Evolutionary conservation across 2,329 filamentous ascomycete genomes (phyloP).

Genomic region (Trichothecium roseum): DNA sequence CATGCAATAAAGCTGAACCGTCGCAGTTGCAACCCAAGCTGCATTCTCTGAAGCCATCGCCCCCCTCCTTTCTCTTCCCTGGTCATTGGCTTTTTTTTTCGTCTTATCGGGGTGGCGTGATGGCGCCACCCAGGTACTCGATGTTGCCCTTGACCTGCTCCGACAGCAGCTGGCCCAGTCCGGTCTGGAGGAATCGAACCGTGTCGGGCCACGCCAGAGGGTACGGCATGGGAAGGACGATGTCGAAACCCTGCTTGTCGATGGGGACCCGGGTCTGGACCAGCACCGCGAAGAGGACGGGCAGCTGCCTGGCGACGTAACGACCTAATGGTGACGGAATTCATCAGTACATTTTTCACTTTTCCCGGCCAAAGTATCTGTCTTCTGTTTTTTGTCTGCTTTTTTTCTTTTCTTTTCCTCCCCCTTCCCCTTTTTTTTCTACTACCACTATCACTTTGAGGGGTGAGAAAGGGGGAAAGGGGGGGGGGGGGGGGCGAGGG

Average conservation of each 20-base stretch:
- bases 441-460: too few species aligned
- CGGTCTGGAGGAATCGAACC: slow-evolving; percentile 44
- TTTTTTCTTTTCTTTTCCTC: too few species aligned
- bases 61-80: too few species aligned
- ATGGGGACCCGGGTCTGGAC: slow-evolving; percentile 12
- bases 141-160: slow-evolving; percentile 41
- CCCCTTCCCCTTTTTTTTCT: too few species aligned
- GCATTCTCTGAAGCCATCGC: too few species aligned
- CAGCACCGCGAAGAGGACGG: slow-evolving; percentile 44
- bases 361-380: too few species aligned
- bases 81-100: too few species aligned
- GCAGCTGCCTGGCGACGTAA: slow-evolving; percentile 20
- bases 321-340: background rate
- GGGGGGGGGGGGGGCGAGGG: too few species aligned
- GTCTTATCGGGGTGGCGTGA: background rate
- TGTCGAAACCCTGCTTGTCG: slow-evolving; percentile 37
- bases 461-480: too few species aligned
- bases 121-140: slow-evolving; percentile 37
- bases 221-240: slow-evolving; percentile 48
- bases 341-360: too few species aligned
- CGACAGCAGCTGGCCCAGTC: slow-evolving; percentile 31
- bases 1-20: too few species aligned
- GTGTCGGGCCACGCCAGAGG: slow-evolving; percentile 47
- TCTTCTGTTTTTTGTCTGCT: too few species aligned
- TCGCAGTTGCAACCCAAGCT: background rate